phyloP scores from a whole-genome alignment of 108 stramenopile genomes.

The Discostella pseudostelligera region DNA sequence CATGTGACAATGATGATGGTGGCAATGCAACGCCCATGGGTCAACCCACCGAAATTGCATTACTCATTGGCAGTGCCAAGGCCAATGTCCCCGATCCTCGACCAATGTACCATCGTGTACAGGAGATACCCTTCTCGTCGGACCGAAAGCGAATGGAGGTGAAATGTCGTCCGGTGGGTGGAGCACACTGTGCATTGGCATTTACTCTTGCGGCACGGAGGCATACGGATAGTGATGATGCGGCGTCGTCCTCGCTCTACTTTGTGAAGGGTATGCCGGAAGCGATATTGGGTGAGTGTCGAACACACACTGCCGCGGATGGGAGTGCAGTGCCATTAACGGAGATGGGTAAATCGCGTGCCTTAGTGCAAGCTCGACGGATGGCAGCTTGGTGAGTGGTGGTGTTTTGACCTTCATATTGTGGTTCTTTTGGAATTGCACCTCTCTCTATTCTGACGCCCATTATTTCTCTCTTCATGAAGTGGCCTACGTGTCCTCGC shows the following conservation, averaged over 20 bases:
- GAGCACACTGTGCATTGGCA: slow-evolving; percentile 67
- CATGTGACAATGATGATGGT: slow-evolving; percentile 36
- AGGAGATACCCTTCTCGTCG: slow-evolving; percentile 92
- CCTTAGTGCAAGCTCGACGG: slow-evolving; percentile 55
- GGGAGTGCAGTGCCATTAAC: slow-evolving; percentile 56
- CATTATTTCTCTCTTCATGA: too few relatives aligned
- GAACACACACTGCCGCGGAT: slow-evolving; percentile 50
- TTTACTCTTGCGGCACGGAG: slow-evolving; percentile 55
- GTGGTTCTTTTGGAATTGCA: too few relatives aligned
- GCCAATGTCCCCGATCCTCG: slow-evolving; percentile 84
- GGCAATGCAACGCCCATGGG: slow-evolving; percentile 48
- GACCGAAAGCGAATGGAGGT: slow-evolving; percentile 97
- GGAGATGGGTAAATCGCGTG: slow-evolving; percentile 49
- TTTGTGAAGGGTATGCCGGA: slow-evolving; percentile 97
- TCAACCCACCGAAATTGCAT: slow-evolving; percentile 93
- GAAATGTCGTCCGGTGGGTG: slow-evolving; percentile 70
- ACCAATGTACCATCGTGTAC: slow-evolving; percentile 74
- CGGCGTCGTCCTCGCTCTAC: slow-evolving; percentile 49
- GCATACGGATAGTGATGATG: slow-evolving; percentile 26
- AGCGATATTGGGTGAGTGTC: slow-evolving; percentile 79
- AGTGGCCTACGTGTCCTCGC: slow-evolving; percentile 89
- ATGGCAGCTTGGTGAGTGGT: slow-evolving; percentile 85
- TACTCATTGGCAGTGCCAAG: slow-evolving; percentile 83
- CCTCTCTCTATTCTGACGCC: too few relatives aligned
- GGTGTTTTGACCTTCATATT: too few relatives aligned